Percentiles rank a stretch among this genome's conserved stretches.
phyloP scores from a whole-genome alignment of 805 yeast genomes.

The Lipomyces chichibuensis region DNA sequence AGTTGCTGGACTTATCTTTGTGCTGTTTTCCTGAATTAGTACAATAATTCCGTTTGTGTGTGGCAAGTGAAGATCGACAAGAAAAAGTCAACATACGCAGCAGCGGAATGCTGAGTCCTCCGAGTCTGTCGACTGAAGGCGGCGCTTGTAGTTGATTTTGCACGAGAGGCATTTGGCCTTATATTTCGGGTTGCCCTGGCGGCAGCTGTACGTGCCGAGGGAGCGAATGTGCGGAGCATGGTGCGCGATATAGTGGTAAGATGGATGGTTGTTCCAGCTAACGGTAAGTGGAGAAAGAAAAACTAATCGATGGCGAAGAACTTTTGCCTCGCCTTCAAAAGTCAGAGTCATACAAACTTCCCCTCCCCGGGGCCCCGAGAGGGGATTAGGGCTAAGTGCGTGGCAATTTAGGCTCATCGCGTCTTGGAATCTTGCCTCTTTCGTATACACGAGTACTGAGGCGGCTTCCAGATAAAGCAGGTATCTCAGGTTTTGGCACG shows the following conservation, averaged over 20 bases:
- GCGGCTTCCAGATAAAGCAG: background rate
- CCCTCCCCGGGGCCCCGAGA: background rate
- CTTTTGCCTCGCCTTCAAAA: background rate
- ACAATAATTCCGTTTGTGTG: background rate
- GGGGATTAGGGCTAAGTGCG: background rate
- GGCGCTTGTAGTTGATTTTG: slow-evolving; percentile 18
- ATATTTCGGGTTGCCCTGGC: slow-evolving; percentile 14
- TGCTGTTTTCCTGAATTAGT: slow-evolving; percentile 1
- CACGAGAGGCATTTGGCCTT: slow-evolving; percentile 9
- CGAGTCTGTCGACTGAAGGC: slow-evolving; percentile 9
- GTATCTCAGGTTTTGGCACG: background rate
- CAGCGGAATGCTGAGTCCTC: slow-evolving; percentile 27
- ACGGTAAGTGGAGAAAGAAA: too few relatives aligned
- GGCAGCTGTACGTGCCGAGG: slow-evolving; percentile 22
- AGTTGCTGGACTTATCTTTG: background rate
- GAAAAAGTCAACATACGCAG: slow-evolving; percentile 20
- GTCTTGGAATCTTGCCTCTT: background rate
- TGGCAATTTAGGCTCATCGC: background rate
- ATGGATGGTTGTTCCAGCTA: too few relatives aligned
- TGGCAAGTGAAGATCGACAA: background rate
- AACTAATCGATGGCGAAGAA: background rate
- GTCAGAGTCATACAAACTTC: background rate
- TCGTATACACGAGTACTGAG: background rate
- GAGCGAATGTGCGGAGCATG: slow-evolving; percentile 22
- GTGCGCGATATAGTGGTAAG: background rate